phyloP scores from a whole-genome alignment of 805 yeast genomes.

The Candida fluviatilis region DNA sequence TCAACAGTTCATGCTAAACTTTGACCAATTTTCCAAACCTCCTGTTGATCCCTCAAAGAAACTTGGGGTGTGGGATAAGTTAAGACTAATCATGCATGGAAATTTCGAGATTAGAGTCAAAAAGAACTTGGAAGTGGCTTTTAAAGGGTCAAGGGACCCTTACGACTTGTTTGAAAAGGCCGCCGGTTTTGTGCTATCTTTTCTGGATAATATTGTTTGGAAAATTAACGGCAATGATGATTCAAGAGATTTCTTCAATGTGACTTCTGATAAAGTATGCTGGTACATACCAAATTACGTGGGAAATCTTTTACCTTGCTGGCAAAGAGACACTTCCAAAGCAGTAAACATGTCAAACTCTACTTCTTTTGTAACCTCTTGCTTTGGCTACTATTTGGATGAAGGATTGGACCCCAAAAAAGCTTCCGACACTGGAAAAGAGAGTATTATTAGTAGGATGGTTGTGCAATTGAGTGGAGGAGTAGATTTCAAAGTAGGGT shows the following conservation, averaged over 20 bases:
- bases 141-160: conserved; percentile 79
- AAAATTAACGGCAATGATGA: conserved; percentile 62
- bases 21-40: conserved; percentile 85
- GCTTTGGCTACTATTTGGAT: conserved; percentile 47
- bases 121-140: conserved; percentile 49
- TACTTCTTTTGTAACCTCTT: conserved; percentile 38
- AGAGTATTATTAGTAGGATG: conserved; percentile 42
- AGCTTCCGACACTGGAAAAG: conserved; percentile 22
- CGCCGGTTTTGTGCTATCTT: conserved; percentile 75
- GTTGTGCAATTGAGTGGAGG: conserved; percentile 56
- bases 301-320: conserved; percentile 44
- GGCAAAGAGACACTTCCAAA: conserved; percentile 50
- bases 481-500: conserved; percentile 53
- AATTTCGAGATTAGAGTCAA: conserved; percentile 46
- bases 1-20: conserved; percentile 69
- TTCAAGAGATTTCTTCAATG: conserved; percentile 62
- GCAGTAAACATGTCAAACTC: conserved; percentile 45
- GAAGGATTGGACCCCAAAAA: conserved; percentile 10
- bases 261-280: conserved; percentile 55
- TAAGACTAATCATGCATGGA: conserved; percentile 75
- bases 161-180: conserved; percentile 61
- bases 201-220: conserved; percentile 59
- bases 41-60: conserved; percentile 83
- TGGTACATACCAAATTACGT: conserved; percentile 78
- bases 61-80: conserved; percentile 91